Conservation (phyloP, 495 filamentous ascomycete genomes). For the Aspergillus ellipticus region DNA sequence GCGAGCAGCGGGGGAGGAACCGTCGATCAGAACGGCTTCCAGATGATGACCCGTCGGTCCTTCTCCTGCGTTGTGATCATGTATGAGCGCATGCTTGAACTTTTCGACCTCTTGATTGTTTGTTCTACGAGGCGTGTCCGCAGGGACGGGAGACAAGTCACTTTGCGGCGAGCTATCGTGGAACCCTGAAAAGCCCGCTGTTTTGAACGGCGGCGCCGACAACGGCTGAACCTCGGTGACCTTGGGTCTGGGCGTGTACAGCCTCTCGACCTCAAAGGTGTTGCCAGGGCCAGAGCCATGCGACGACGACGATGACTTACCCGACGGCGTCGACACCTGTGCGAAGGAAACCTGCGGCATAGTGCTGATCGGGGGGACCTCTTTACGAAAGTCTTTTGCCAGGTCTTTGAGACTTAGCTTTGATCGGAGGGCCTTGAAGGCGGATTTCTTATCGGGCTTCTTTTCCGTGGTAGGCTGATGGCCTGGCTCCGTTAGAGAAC, state of each 20-base stretch:
- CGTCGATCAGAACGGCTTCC: constrained; percentile 12
- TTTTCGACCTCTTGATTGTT: neutral
- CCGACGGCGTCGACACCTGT: neutral
- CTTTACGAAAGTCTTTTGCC: constrained; percentile 23
- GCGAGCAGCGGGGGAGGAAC: constrained; percentile 17
- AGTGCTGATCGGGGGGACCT: constrained; percentile 11
- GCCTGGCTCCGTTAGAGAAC: constrained; percentile 17
- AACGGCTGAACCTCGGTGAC: constrained; percentile 4
- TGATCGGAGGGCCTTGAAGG: constrained; percentile 23
- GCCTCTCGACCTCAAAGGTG: constrained; percentile 9
- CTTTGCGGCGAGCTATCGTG: constrained; percentile 1
- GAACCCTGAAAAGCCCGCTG: neutral
- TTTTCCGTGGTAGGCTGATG: constrained; percentile 11
- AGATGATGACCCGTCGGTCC: constrained; percentile 2
- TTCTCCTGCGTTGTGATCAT: neutral
- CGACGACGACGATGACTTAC: neutral
- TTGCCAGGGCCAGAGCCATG: neutral
- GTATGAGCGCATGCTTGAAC: constrained; percentile 6
- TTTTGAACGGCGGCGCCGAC: constrained; percentile 14
- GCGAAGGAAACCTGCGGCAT: constrained; percentile 10
- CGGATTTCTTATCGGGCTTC: constrained; percentile 21
- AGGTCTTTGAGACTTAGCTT: constrained; percentile 37
- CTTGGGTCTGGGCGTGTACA: constrained; percentile 16
- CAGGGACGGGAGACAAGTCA: neutral
- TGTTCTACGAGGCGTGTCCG: neutral